Percentiles rank a stretch among this genome's conserved stretches.
phyloP scores from a whole-genome alignment of 2,329 filamentous ascomycete genomes.

The Colletotrichum liriopes region DNA sequence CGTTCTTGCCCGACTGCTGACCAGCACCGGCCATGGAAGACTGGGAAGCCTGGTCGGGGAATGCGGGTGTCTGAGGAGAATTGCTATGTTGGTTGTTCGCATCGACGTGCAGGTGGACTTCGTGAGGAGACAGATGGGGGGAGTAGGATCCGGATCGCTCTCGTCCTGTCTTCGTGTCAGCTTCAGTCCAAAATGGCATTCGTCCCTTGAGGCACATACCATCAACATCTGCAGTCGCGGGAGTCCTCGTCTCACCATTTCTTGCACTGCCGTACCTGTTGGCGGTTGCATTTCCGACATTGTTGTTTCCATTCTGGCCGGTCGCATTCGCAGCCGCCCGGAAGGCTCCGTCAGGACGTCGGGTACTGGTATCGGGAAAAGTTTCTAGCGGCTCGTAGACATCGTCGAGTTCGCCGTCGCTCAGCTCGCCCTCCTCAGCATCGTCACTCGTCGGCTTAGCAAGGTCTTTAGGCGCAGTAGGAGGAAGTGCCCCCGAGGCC shows the following conservation, averaged over 20 bases:
- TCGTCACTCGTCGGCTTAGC: slow-evolving; percentile 37
- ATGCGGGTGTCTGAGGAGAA: not conserved
- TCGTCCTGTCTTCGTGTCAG: slow-evolving; percentile 48
- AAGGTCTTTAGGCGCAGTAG: slow-evolving; percentile 1
- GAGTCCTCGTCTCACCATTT: slow-evolving; percentile 3
- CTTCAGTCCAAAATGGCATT: not conserved
- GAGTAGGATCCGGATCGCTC: slow-evolving; percentile 69
- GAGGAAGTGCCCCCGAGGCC: not conserved
- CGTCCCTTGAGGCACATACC: slow-evolving; percentile 10
- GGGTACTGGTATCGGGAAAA: not conserved
- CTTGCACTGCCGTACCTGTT: not conserved
- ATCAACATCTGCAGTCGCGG: slow-evolving; percentile 6
- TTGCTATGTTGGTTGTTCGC: not conserved
- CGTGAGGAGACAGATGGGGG: slow-evolving; percentile 66
- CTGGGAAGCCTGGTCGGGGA: not conserved
- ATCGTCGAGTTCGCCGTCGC: slow-evolving; percentile 76
- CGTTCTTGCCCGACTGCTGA: slow-evolving; percentile 1
- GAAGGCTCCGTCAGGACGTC: not conserved
- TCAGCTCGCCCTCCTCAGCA: slow-evolving; percentile 81
- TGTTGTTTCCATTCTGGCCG: not conserved
- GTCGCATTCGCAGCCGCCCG: not conserved
- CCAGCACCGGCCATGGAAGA: not conserved
- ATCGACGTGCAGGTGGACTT: slow-evolving; percentile 52
- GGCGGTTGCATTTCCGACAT: not conserved
- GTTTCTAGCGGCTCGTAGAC: slow-evolving; percentile 62